Percentiles rank a stretch among this genome's conserved stretches.
phyloP scores from a whole-genome alignment of 345 rosid genomes.

The Conringia planisiliqua region DNA sequence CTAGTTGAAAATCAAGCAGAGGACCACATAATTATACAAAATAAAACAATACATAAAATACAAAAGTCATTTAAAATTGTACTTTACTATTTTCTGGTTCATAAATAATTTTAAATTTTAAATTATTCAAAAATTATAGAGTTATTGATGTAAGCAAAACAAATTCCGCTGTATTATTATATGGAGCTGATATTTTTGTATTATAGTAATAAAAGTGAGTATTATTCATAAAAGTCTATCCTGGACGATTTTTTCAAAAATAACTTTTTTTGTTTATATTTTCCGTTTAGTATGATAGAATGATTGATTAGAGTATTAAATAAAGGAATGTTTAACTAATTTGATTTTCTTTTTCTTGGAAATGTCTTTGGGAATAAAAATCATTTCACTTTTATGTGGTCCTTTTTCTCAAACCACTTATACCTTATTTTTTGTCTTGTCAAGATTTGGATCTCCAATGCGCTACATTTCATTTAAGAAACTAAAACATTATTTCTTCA shows the following conservation, averaged over 20 bases:
- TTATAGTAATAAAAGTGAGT: not conserved
- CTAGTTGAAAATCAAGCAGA: not conserved
- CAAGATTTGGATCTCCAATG: constrained; percentile 9
- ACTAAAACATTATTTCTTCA: not conserved
- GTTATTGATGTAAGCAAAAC: not conserved
- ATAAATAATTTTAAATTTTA: not conserved
- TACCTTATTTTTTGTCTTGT: constrained; percentile 13
- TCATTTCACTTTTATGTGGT: constrained; percentile 25
- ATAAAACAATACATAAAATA: not conserved
- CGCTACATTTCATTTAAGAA: not conserved
- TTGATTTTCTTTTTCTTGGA: not conserved
- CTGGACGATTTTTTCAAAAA: not conserved
- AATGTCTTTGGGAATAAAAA: constrained; percentile 5
- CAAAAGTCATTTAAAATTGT: not conserved
- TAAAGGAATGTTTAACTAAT: not conserved
- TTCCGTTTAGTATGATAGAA: not conserved
- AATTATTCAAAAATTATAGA: not conserved
- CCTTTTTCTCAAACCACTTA: constrained; percentile 6
- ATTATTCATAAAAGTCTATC: not conserved
- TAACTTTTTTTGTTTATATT: not conserved
- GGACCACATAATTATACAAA: constrained; percentile 19
- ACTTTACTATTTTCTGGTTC: not conserved
- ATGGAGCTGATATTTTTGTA: not conserved
- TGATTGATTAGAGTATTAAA: not conserved
- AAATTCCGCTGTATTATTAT: not conserved